A percentile compares a stretch with the other conserved stretches of the same genome.
These are phyloP conservation scores for Brassica cretica DNA, from an alignment of 345 rosid genomes.

Conservation along the genomic window DNA sequence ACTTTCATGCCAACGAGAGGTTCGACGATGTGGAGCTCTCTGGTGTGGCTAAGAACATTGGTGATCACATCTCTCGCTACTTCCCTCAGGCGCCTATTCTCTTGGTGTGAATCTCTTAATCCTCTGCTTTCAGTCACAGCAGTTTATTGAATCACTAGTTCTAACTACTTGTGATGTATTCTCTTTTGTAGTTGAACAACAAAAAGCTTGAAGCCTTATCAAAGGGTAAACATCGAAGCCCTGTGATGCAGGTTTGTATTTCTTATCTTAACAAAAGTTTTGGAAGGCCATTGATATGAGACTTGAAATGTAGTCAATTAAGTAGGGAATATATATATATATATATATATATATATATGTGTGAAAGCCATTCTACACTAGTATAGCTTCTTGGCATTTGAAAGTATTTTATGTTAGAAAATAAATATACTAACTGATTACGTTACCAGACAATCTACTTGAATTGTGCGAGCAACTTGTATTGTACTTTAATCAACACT, in stretches of 20 bases:
- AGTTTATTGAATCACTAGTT: neutral
- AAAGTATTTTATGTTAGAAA: neutral
- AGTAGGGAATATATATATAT: neutral
- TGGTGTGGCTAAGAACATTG: slow-evolving; percentile 77
- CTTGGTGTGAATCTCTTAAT: slow-evolving; percentile 60
- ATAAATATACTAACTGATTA: neutral
- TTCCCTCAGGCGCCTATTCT: slow-evolving; percentile 78
- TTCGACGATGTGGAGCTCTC: slow-evolving; percentile 73
- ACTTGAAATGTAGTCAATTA: neutral
- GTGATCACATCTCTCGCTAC: slow-evolving; percentile 78
- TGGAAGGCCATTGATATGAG: neutral
- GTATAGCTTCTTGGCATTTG: slow-evolving; percentile 3
- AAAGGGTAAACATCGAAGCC: slow-evolving; percentile 63
- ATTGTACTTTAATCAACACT: neutral
- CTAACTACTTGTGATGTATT: neutral
- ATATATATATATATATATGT: too few relatives aligned
- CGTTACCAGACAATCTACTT: neutral
- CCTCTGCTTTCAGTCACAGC: neutral
- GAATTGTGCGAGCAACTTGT: slow-evolving; percentile 8
- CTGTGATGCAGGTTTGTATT: slow-evolving; percentile 78
- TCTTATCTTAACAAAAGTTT: neutral
- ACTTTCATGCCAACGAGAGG: slow-evolving; percentile 95
- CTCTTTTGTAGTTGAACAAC: slow-evolving; percentile 61
- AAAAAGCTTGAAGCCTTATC: slow-evolving; percentile 73
- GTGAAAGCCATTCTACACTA: neutral